Percentiles rank a stretch among this genome's conserved stretches.
These are phyloP conservation scores for Phytophthora sojae DNA, from an alignment of 352 stramenopile genomes.

Conservation along the genomic window DNA sequence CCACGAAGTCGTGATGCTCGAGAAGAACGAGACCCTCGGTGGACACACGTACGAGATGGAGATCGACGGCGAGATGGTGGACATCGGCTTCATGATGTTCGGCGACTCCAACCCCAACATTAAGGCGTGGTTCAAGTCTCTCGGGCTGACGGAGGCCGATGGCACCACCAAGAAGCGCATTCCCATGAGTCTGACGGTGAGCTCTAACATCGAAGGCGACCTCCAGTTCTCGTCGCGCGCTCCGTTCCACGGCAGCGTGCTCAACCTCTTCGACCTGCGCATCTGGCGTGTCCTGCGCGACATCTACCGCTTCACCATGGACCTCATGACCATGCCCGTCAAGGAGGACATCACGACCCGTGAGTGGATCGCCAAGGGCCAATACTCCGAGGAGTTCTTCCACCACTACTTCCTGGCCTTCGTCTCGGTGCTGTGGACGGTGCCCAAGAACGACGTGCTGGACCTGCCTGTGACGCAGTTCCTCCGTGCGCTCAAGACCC, in stretches of 20 bases:
- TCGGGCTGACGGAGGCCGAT: constrained; percentile 82
- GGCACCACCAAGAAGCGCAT: constrained; percentile 89
- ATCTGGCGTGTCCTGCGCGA: constrained; percentile 87
- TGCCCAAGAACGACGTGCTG: constrained; percentile 86
- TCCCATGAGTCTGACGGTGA: constrained; percentile 89
- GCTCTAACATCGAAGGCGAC: constrained; percentile 79
- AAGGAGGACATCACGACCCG: constrained; percentile 81
- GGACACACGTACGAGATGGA: constrained; percentile 90
- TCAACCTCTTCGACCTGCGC: constrained; percentile 75
- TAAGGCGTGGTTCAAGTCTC: constrained; percentile 90
- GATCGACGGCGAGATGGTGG: constrained; percentile 85
- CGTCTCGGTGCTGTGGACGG: constrained; percentile 86
- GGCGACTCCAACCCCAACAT: constrained; percentile 92
- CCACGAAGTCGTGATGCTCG: constrained; percentile 83
- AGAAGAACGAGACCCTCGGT: constrained; percentile 85
- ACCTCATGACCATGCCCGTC: constrained; percentile 87
- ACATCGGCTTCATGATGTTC: constrained; percentile 93
- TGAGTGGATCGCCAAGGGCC: constrained; percentile 72
- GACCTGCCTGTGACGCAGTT: constrained; percentile 86
- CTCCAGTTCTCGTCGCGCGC: constrained; percentile 88
- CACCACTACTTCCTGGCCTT: constrained; percentile 91
- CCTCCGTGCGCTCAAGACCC: constrained; percentile 87
- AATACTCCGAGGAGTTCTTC: constrained; percentile 88
- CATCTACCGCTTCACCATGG: constrained; percentile 90
- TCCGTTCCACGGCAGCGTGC: constrained; percentile 70